These are phyloP conservation scores for Combretum micranthum DNA, from an alignment of 345 rosid species.

Conservation along the genomic window DNA sequence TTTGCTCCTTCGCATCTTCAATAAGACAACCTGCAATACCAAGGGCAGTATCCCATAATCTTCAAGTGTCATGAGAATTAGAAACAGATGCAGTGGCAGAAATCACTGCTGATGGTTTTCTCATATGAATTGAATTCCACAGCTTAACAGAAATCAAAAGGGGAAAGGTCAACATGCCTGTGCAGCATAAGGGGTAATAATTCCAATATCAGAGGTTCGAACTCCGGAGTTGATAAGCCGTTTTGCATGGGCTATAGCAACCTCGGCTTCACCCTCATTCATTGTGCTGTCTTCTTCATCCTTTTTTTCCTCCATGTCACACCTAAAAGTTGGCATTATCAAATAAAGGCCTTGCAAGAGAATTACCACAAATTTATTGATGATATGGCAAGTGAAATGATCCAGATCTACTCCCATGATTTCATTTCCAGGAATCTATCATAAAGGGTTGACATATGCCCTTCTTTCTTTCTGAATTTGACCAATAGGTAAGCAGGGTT, in stretches of 20 bases:
- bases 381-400: too few relatives aligned
- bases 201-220: constrained; percentile 75
- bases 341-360: neutral
- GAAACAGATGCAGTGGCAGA: too few relatives aligned
- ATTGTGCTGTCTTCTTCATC: constrained; percentile 96
- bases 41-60: neutral
- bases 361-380: neutral
- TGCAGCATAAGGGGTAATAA: constrained; percentile 94
- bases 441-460: too few relatives aligned
- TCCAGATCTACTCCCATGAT: too few relatives aligned
- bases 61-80: too few relatives aligned
- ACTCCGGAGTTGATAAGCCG: constrained; percentile 72
- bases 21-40: constrained; percentile 52
- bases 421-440: too few relatives aligned
- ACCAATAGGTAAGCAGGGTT: too few relatives aligned
- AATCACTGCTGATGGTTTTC: too few relatives aligned
- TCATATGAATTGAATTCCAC: neutral
- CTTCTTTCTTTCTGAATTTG: too few relatives aligned
- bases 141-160: neutral
- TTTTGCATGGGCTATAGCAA: constrained; percentile 83
- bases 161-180: constrained; percentile 38
- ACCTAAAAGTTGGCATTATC: constrained; percentile 33
- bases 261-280: constrained; percentile 96
- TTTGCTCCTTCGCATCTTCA: constrained; percentile 61
- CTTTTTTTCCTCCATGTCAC: constrained; percentile 98